Conservation (phyloP, 805 yeast genomes). For the Candida ulmi region DNA sequence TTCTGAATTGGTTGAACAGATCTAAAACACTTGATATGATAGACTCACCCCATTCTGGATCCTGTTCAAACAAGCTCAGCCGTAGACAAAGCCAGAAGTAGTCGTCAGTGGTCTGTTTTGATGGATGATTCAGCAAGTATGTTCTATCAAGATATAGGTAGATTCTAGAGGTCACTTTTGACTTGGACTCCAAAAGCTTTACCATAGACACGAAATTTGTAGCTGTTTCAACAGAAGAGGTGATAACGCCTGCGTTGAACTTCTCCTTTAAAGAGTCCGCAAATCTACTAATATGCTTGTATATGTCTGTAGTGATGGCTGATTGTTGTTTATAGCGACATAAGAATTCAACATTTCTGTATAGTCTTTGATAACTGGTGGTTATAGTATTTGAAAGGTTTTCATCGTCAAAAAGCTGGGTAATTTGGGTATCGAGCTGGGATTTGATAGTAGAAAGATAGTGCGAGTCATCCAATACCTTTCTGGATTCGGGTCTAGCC, state of each 20-base stretch:
- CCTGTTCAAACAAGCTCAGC: not conserved
- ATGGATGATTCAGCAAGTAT: slow-evolving; percentile 20
- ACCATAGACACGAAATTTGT: slow-evolving; percentile 5
- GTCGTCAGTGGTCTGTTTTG: slow-evolving; percentile 13
- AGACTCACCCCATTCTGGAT: slow-evolving; percentile 2
- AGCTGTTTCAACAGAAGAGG: not conserved
- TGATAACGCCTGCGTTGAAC: not conserved
- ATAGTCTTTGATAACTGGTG: slow-evolving; percentile 8
- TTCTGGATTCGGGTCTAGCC: no score
- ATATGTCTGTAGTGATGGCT: slow-evolving; percentile 9
- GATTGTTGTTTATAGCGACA: slow-evolving; percentile 19
- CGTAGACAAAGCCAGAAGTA: not conserved
- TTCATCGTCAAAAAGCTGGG: not conserved
- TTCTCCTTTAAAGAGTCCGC: not conserved
- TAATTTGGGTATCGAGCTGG: not conserved
- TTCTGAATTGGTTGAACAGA: slow-evolving; percentile 4
- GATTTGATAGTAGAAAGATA: no score
- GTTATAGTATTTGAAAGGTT: not conserved
- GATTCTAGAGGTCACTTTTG: slow-evolving; percentile 8
- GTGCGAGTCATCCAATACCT: no score
- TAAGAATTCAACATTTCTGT: slow-evolving; percentile 21
- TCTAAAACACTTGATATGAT: slow-evolving; percentile 3
- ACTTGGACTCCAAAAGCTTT: slow-evolving; percentile 5
- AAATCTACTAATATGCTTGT: slow-evolving; percentile 3
- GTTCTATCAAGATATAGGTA: slow-evolving; percentile 21